A percentile compares a stretch with the other conserved stretches of the same genome.
These are phyloP conservation scores for Diutina mesorugosa DNA, from an alignment of 1,139 yeast species.

Conservation along the genomic window DNA sequence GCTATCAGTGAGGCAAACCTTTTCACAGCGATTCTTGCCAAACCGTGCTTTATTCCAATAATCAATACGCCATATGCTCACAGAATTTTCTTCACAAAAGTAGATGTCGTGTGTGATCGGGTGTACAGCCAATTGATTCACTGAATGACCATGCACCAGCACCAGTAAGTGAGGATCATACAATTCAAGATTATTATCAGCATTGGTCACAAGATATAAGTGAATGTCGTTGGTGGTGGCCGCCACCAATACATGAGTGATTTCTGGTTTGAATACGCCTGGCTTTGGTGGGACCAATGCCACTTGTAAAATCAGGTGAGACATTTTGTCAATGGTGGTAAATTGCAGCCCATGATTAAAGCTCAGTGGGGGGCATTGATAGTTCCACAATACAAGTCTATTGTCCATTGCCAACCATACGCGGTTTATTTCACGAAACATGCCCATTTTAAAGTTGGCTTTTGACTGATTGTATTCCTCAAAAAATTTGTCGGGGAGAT, in stretches of 20 bases:
- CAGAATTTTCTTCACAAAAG: slow-evolving; percentile 47
- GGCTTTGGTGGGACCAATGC: slow-evolving; percentile 68
- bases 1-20: slow-evolving; percentile 65
- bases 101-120: slow-evolving; percentile 67
- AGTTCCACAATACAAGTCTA: slow-evolving; percentile 76
- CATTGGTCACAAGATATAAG: slow-evolving; percentile 52
- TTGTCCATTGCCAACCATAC: slow-evolving; percentile 86
- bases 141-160: slow-evolving; percentile 66
- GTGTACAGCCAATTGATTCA: slow-evolving; percentile 47
- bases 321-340: slow-evolving; percentile 71
- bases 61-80: slow-evolving; percentile 76
- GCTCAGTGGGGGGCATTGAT: slow-evolving; percentile 40
- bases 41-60: slow-evolving; percentile 83
- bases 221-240: slow-evolving; percentile 75
- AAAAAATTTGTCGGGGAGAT: slow-evolving; percentile 73
- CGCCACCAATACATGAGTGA: slow-evolving; percentile 58
- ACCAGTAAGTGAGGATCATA: slow-evolving; percentile 78
- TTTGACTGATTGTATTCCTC: slow-evolving; percentile 64
- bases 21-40: slow-evolving; percentile 75
- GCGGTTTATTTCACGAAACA: slow-evolving; percentile 69
- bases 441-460: slow-evolving; percentile 65
- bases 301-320: slow-evolving; percentile 67
- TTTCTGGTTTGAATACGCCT: slow-evolving; percentile 68
- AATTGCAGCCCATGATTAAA: slow-evolving; percentile 46
- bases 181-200: slow-evolving; percentile 37